Conservation (phyloP, 768 basidiomycete genomes). For the Boletales sp. region DNA sequence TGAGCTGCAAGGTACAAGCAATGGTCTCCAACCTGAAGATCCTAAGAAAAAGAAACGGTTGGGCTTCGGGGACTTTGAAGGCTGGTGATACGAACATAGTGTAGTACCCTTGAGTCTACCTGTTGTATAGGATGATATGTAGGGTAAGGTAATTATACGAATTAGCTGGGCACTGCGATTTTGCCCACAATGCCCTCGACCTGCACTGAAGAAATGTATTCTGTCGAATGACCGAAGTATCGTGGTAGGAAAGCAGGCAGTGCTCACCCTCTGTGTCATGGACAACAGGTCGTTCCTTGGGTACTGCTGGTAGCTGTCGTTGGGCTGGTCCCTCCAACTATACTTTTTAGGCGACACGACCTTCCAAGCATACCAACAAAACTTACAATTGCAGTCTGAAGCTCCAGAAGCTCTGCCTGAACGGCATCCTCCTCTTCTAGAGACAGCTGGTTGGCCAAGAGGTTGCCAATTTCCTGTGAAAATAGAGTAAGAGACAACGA, state of each 20-base stretch:
- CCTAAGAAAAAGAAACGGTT: slow-evolving; percentile 76
- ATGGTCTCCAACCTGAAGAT: slow-evolving; percentile 36
- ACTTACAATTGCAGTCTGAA: slow-evolving; percentile 65
- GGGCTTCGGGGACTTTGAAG: slow-evolving; percentile 90
- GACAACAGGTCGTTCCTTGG: slow-evolving; percentile 41
- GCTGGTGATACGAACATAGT: slow-evolving; percentile 50
- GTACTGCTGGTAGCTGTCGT: slow-evolving; percentile 53
- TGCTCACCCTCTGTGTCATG: slow-evolving; percentile 31
- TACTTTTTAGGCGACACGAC: neutral
- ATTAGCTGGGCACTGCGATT: slow-evolving; percentile 24
- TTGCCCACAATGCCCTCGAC: slow-evolving; percentile 3
- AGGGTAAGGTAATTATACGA: slow-evolving; percentile 3
- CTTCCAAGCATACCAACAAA: neutral
- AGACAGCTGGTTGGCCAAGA: slow-evolving; percentile 78
- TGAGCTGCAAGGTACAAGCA: slow-evolving; percentile 22
- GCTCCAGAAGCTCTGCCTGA: slow-evolving; percentile 68
- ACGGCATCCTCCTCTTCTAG: slow-evolving; percentile 94
- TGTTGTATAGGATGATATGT: slow-evolving; percentile 12
- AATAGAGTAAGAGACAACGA: neutral
- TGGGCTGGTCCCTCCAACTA: slow-evolving; percentile 30
- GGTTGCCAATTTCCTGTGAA: slow-evolving; percentile 82
- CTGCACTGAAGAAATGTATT: neutral
- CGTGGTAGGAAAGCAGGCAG: neutral
- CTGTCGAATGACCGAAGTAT: slow-evolving; percentile 1
- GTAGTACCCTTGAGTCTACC: neutral